phyloP scores from a whole-genome alignment of 2,329 filamentous ascomycete genomes.

The Botryotinia narcissicola region DNA sequence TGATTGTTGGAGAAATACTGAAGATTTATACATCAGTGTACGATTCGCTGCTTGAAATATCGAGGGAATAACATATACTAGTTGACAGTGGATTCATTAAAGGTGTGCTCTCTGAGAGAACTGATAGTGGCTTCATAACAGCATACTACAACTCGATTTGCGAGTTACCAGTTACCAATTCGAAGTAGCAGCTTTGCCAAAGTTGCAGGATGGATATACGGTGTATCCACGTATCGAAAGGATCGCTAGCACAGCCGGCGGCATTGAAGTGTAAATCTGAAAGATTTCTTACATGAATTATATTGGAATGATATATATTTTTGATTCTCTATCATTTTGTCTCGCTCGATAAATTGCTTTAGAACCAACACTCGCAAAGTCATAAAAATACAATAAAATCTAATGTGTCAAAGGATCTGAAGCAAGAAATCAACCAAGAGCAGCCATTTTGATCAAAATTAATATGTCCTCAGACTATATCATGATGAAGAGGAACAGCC shows the following conservation, averaged over 20 bases:
- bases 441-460: neutral
- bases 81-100: neutral
- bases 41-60: neutral
- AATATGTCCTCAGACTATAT: neutral
- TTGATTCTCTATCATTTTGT: neutral
- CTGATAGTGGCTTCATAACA: neutral
- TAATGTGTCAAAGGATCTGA: neutral
- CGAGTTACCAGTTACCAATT: neutral
- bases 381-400: neutral
- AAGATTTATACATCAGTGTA: neutral
- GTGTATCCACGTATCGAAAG: fast-evolving
- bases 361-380: neutral
- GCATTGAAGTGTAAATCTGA: neutral
- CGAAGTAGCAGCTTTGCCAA: neutral
- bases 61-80: neutral
- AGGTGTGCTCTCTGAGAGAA: neutral
- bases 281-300: neutral
- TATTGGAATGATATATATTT: neutral
- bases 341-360: neutral
- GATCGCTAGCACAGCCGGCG: neutral
- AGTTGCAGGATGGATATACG: neutral
- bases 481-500: neutral
- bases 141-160: neutral
- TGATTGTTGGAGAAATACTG: no score
- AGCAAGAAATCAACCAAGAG: neutral